Evolutionary conservation across 768 basidiomycete species (phyloP).

Genomic region (Boletus huronensis): DNA sequence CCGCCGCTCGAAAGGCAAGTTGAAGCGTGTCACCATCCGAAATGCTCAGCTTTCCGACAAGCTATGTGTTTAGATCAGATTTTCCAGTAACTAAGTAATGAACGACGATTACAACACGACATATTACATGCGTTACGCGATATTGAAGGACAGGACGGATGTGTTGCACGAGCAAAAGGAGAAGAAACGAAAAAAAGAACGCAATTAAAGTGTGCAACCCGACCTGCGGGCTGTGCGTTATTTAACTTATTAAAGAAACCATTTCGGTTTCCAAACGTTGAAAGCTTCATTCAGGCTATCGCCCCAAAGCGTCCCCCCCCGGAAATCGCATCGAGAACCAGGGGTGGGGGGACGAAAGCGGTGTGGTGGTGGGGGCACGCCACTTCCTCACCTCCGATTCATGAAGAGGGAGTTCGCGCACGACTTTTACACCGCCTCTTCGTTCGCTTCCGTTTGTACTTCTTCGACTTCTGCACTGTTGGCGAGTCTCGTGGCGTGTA

Average conservation of each 20-base stretch:
- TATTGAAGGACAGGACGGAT: background rate
- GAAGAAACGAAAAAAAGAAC: background rate
- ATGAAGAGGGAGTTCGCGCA: conserved; percentile 1
- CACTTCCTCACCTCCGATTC: conserved; percentile 16
- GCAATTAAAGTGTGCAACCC: background rate
- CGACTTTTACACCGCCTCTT: conserved; percentile 13
- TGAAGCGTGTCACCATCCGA: background rate
- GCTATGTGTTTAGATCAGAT: background rate
- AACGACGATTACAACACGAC: background rate
- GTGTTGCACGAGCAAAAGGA: background rate
- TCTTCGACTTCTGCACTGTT: conserved; percentile 4
- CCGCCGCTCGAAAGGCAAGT: background rate
- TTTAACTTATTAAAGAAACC: background rate
- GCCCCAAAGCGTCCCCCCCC: background rate
- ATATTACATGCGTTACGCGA: background rate
- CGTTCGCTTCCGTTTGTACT: conserved; percentile 15
- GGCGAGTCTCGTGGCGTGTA: conserved; percentile 16
- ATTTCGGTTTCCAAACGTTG: background rate
- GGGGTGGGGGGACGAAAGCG: background rate
- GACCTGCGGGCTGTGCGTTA: conserved; percentile 7
- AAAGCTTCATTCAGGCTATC: background rate
- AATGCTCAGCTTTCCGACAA: background rate
- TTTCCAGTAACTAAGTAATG: background rate
- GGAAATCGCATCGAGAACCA: background rate
- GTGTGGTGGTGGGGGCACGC: conserved; percentile 13